Conservation (phyloP, 2,329 filamentous ascomycete species). For the Lecanicillium sp. region DNA sequence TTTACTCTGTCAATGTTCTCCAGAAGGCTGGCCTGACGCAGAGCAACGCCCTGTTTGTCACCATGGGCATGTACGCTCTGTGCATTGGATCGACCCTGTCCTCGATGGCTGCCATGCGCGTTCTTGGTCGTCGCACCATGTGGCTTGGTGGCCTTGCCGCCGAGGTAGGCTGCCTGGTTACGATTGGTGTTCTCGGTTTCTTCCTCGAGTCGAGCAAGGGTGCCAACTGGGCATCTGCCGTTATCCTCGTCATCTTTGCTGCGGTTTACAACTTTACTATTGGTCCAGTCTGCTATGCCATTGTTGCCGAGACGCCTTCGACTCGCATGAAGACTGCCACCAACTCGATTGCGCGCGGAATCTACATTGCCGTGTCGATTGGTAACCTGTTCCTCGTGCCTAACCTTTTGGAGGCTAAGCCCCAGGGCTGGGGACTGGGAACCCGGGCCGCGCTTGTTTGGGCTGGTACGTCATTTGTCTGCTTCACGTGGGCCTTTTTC, state of each 20-base stretch:
- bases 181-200: conserved; percentile 28
- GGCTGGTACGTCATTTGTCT: conserved; percentile 14
- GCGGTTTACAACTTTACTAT: conserved; percentile 38
- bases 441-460: conserved; percentile 18
- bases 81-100: conserved; percentile 38
- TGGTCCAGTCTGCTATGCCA: conserved; percentile 32
- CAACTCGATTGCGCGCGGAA: conserved; percentile 17
- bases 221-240: conserved; percentile 29
- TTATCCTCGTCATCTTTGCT: conserved; percentile 32
- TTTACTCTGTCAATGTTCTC: conserved; percentile 47
- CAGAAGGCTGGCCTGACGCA: conserved; percentile 41
- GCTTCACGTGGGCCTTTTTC: conserved; percentile 19
- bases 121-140: conserved; percentile 36
- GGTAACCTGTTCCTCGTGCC: conserved; percentile 19
- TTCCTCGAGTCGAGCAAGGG: conserved; percentile 18
- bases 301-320: conserved; percentile 35
- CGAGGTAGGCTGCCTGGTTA: conserved; percentile 30
- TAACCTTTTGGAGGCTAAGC: conserved; percentile 17
- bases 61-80: conserved; percentile 34
- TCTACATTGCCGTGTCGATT: conserved; percentile 17
- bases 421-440: conserved; percentile 18
- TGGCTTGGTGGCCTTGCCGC: conserved; percentile 34
- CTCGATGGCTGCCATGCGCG: conserved; percentile 36
- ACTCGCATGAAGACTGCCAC: conserved; percentile 20
- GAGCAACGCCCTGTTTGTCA: conserved; percentile 38